A percentile compares a stretch with the other conserved stretches of the same genome.
Evolutionary conservation across 129 eudicot genomes (phyloP).

Genomic region (Lactuca sativa): DNA sequence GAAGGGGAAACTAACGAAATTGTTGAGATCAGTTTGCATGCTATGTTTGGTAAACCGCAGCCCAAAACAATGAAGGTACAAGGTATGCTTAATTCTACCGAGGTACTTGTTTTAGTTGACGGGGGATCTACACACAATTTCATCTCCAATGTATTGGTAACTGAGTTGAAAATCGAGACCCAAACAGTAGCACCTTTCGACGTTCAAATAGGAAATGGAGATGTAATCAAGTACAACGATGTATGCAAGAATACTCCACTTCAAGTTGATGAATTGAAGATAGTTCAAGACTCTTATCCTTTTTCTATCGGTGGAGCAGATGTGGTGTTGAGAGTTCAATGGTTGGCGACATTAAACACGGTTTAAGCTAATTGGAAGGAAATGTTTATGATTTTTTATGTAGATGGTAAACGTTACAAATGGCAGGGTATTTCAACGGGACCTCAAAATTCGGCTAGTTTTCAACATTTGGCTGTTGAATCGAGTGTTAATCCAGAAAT

Average conservation of each 20-base stretch:
- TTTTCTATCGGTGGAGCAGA: too few relatives aligned
- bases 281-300: too few relatives aligned
- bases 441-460: not conserved
- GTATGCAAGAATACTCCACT: too few relatives aligned
- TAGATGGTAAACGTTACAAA: conserved; percentile 1
- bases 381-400: not conserved
- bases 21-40: not conserved
- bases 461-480: conserved; percentile 5
- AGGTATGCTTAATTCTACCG: not conserved
- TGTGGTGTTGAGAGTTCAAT: too few relatives aligned
- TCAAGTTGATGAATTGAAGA: too few relatives aligned
- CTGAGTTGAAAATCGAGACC: too few relatives aligned
- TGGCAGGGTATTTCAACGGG: conserved; percentile 2
- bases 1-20: not conserved
- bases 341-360: too few relatives aligned
- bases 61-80: not conserved
- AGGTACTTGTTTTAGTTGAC: too few relatives aligned
- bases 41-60: not conserved
- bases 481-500: not conserved
- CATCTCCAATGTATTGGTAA: too few relatives aligned
- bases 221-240: not conserved
- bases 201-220: not conserved
- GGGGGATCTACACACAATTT: too few relatives aligned
- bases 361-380: too few relatives aligned
- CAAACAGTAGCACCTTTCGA: too few relatives aligned